Evolutionary conservation across 192 early-diverging fungal species (phyloP).

Genomic region (Gigaspora rosea): DNA sequence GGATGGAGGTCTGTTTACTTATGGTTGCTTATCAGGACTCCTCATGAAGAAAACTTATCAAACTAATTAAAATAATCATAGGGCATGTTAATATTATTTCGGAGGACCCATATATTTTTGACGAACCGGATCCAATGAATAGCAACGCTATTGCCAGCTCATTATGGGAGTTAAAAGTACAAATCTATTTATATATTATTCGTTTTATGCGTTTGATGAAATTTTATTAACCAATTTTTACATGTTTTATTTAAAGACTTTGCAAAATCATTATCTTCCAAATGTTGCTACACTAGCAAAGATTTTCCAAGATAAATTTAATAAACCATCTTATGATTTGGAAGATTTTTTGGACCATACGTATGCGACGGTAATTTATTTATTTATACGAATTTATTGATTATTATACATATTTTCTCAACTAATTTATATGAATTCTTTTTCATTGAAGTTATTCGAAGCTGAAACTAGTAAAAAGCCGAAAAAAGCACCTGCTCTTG

Average conservation of each 20-base stretch:
- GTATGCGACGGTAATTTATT: slow-evolving; percentile 57
- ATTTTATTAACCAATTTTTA: not conserved
- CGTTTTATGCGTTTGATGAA: not conserved
- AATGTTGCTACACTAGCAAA: slow-evolving; percentile 83
- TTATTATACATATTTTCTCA: not conserved
- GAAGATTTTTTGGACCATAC: slow-evolving; percentile 98
- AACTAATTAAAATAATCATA: not conserved
- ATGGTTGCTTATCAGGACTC: too few relatives aligned
- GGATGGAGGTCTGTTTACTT: not conserved
- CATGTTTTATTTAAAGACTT: slow-evolving; percentile 47
- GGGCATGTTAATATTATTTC: not conserved
- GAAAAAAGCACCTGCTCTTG: slow-evolving; percentile 58
- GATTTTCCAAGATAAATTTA: slow-evolving; percentile 86
- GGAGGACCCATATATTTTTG: slow-evolving; percentile 51
- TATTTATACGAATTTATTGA: not conserved
- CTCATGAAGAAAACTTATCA: too few relatives aligned
- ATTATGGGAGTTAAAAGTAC: slow-evolving; percentile 83
- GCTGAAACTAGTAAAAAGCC: slow-evolving; percentile 55
- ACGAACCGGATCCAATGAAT: slow-evolving; percentile 76
- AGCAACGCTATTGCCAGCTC: slow-evolving; percentile 80
- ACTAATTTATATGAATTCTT: slow-evolving; percentile 10
- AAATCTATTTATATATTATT: too few relatives aligned
- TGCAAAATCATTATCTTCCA: slow-evolving; percentile 86
- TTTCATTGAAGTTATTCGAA: slow-evolving; percentile 53
- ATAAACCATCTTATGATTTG: slow-evolving; percentile 81